Evolutionary conservation across 371 early-diverging fungal species (phyloP), one percentile per base, ranked within the genome.

Genomic region (Mortierella sp.): DNA sequence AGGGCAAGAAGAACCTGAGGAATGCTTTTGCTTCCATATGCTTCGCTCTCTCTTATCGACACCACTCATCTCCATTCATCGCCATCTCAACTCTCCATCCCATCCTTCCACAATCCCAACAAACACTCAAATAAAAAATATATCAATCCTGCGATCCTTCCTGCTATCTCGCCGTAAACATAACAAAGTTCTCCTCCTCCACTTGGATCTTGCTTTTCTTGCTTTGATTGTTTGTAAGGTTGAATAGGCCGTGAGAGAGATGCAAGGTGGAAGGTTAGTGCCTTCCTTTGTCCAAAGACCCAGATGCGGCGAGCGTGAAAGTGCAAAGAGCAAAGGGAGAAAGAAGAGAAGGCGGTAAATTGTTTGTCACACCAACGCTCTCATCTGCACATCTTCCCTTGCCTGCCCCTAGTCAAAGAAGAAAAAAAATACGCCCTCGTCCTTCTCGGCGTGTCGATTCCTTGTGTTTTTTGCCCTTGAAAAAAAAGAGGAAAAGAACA

Each of bases 361-460:
- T 64, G 64, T 64, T 64, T 64, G 64, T 64, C 64, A 64, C 64
- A 64, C 64, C 16, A 64, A 9, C 19, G 64, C 64, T 64, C 64
- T 64, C 64, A 64, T 37, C 64, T 64, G 64, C 10, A 37, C 37
- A 64, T 64, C 24, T 37, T 64, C 34, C 40, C 37, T 9, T 37
- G 21, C 40, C 40, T 37, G 31, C 34, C 21, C 21, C 64, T 21
- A 64, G 34, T 34, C 10, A 55, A 10, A 55, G 10, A 26, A 64
- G 37, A 26, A 61, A 14, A 61, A 21, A 61, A 37, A 37, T 16
- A 16, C 61, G 61, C 61, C 61, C 19, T 61, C 8, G 61, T 61
- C 61, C 61, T 57, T 26, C 28, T 61, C 31, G 19, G 34, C 61
- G 61, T 61, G 61, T 61, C 16, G 34, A 24, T 24, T 6, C 21